Evolutionary conservation across 2,329 filamentous ascomycete species (phyloP).

Genomic region (Exophiala sideris): DNA sequence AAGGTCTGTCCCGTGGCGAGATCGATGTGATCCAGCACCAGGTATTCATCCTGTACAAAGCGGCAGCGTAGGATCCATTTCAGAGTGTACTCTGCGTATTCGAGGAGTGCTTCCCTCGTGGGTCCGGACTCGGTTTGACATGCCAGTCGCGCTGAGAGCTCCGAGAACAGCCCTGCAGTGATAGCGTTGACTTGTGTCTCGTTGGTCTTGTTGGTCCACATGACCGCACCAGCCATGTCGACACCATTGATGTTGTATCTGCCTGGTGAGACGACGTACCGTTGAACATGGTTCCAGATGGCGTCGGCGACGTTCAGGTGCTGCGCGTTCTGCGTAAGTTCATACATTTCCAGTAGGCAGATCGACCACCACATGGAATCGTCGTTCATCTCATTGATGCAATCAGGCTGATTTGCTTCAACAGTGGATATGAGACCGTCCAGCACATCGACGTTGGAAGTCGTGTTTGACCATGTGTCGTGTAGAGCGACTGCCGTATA

Average conservation of each 20-base stretch:
- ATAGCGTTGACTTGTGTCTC: slow-evolving; percentile 21
- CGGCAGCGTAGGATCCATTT: slow-evolving; percentile 16
- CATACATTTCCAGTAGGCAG: slow-evolving; percentile 16
- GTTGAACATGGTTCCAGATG: slow-evolving; percentile 19
- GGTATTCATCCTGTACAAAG: slow-evolving; percentile 5
- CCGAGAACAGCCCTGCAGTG: slow-evolving; percentile 21
- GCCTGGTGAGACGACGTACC: slow-evolving; percentile 10
- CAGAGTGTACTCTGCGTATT: slow-evolving; percentile 9
- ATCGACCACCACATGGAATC: slow-evolving; percentile 26
- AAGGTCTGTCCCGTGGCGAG: slow-evolving; percentile 9
- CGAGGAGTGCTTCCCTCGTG: background rate
- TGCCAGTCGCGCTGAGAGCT: slow-evolving; percentile 19
- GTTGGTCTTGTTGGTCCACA: slow-evolving; percentile 20
- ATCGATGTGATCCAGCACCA: slow-evolving; percentile 21
- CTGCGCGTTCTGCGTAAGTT: slow-evolving; percentile 4
- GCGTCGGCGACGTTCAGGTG: slow-evolving; percentile 8
- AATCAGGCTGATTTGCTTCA: slow-evolving; percentile 9
- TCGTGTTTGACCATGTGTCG: slow-evolving; percentile 19
- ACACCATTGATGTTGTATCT: slow-evolving; percentile 11
- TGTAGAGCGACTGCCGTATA: slow-evolving; percentile 24
- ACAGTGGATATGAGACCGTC: slow-evolving; percentile 15
- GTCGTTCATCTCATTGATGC: slow-evolving; percentile 24
- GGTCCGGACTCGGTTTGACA: background rate
- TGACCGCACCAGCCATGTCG: slow-evolving; percentile 23
- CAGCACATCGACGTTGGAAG: slow-evolving; percentile 4